Percentiles rank a stretch among this genome's conserved stretches.
Evolutionary conservation across 768 basidiomycete species (phyloP).

Genomic region (Holtermanniella nyarrowii): DNA sequence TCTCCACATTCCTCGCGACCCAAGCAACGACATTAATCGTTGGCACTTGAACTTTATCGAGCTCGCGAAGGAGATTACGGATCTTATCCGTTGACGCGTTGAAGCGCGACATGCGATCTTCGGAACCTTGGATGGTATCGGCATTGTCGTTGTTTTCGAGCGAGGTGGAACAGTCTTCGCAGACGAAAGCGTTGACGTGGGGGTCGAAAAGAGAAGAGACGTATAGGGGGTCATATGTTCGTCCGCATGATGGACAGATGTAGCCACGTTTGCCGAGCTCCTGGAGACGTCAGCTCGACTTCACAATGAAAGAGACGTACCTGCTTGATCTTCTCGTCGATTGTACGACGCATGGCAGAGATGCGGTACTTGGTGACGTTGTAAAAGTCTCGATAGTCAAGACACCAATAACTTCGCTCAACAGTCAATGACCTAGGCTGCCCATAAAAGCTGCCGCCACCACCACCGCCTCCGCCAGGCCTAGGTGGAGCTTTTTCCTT

Average conservation of each 20-base stretch:
- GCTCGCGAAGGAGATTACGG: slow-evolving; percentile 74
- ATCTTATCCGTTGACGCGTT: slow-evolving; percentile 83
- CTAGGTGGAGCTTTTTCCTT: slow-evolving; percentile 23
- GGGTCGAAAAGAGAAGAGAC: slow-evolving; percentile 74
- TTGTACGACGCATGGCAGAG: slow-evolving; percentile 77
- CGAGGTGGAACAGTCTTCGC: slow-evolving; percentile 75
- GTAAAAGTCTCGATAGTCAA: slow-evolving; percentile 89
- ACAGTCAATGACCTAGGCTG: slow-evolving; percentile 44
- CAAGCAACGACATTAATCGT: slow-evolving; percentile 76
- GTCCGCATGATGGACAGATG: slow-evolving; percentile 78
- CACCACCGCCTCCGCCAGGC: neutral
- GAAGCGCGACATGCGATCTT: slow-evolving; percentile 74
- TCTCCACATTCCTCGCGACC: slow-evolving; percentile 59
- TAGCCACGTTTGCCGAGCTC: slow-evolving; percentile 97
- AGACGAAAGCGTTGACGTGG: slow-evolving; percentile 55
- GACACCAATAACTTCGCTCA: slow-evolving; percentile 87
- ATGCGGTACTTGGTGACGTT: slow-evolving; percentile 98
- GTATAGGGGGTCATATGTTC: slow-evolving; percentile 74
- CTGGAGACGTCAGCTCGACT: slow-evolving; percentile 46
- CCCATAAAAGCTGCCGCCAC: no score
- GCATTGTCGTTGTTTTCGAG: slow-evolving; percentile 85
- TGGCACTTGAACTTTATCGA: slow-evolving; percentile 58
- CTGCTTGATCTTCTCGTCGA: slow-evolving; percentile 81
- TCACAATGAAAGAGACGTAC: slow-evolving; percentile 44
- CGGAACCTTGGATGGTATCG: slow-evolving; percentile 40